These are phyloP conservation scores for Juncus inflexus DNA, from an alignment of 176 grass and related monocot genomes.

Conservation along the genomic window DNA sequence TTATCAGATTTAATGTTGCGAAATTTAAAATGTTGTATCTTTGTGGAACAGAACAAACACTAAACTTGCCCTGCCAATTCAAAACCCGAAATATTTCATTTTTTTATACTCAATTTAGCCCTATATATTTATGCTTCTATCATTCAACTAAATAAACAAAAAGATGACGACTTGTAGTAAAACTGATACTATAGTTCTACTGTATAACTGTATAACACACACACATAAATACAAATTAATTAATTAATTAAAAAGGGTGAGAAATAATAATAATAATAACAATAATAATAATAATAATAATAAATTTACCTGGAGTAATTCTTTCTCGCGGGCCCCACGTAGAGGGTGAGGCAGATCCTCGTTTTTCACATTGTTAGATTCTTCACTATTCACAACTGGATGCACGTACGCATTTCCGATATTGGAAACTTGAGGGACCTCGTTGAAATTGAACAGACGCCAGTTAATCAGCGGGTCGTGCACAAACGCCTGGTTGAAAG, in stretches of 20 bases:
- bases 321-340: conserved; percentile 75
- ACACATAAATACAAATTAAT: background rate
- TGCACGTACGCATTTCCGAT: conserved; percentile 57
- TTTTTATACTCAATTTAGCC: no score
- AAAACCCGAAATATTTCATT: no score
- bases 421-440: conserved; percentile 95
- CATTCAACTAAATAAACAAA: no score
- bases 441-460: conserved; percentile 97
- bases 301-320: conserved; percentile 73
- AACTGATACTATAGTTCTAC: no score
- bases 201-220: no score
- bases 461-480: conserved; percentile 98
- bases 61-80: no score
- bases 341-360: conserved; percentile 68
- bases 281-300: conserved; percentile 7
- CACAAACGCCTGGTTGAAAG: conserved; percentile 75
- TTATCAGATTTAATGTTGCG: no score
- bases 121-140: no score
- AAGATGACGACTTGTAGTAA: no score
- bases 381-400: conserved; percentile 71
- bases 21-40: no score
- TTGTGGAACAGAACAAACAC: no score
- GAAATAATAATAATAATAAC: conserved; percentile 2
- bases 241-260: conserved; percentile 6
- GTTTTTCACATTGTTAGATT: conserved; percentile 37